Evolutionary conservation across 306 rosid genomes (phyloP).

Genomic region (Vigna angularis): DNA sequence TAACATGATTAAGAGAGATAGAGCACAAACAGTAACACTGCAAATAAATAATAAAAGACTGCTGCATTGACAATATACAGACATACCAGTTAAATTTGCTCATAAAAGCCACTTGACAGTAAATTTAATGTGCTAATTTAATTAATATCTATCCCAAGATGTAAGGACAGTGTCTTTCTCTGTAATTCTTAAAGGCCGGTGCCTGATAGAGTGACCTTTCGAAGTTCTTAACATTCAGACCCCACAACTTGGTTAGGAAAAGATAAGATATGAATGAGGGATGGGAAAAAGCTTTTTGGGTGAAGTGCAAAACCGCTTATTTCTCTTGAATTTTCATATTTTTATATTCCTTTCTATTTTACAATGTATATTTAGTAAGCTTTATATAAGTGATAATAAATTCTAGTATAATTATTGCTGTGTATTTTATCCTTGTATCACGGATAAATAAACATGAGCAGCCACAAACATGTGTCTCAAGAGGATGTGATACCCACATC

Average conservation of each 20-base stretch:
- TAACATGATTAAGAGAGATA: not conserved
- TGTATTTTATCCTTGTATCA: not conserved
- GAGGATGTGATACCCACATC: not conserved
- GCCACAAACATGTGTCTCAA: not conserved
- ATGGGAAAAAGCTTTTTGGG: conserved; percentile 71
- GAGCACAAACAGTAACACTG: not conserved
- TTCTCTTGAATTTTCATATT: not conserved
- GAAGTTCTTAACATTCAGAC: conserved; percentile 56
- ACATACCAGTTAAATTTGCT: not conserved
- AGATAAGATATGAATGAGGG: conserved; percentile 67
- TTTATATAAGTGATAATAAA: not conserved
- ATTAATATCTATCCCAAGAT: not conserved
- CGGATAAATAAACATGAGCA: not conserved
- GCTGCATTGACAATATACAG: not conserved
- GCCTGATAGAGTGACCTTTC: conserved; percentile 58
- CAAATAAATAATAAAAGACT: not conserved
- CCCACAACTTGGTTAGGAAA: conserved; percentile 62
- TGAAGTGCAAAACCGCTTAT: conserved; percentile 61
- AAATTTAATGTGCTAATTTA: conserved; percentile 4
- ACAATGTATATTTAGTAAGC: not conserved
- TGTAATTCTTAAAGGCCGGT: conserved; percentile 51
- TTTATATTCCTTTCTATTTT: not conserved
- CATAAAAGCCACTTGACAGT: not conserved
- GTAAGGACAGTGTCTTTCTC: conserved; percentile 27
- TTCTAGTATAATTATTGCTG: not conserved